A percentile compares a stretch with the other conserved stretches of the same genome.
Evolutionary conservation across 179 eudicot genomes (phyloP).

Genomic region (Patellifolia procumbens): DNA sequence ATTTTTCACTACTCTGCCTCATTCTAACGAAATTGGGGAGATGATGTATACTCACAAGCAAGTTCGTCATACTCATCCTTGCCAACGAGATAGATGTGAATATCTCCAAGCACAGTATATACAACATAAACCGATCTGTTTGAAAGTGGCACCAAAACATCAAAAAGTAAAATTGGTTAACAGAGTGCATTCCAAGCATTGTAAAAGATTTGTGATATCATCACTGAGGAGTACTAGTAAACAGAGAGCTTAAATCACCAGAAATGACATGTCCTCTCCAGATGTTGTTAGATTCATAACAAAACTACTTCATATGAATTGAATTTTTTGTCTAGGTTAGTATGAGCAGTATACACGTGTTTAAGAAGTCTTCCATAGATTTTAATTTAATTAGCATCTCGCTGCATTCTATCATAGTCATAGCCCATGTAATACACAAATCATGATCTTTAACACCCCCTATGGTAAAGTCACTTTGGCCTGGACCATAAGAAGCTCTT

Average conservation of each 20-base stretch:
- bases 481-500: background rate
- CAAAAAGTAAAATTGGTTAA: background rate
- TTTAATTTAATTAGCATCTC: background rate
- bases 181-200: background rate
- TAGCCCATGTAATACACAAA: background rate
- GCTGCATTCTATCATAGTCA: background rate
- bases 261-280: background rate
- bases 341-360: background rate
- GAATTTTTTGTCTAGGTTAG: too few species aligned
- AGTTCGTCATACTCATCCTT: conserved; percentile 99
- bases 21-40: background rate
- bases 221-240: background rate
- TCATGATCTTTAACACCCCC: background rate
- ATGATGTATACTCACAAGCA: conserved; percentile 65
- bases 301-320: background rate
- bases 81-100: conserved; percentile 87
- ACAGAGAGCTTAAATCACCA: background rate
- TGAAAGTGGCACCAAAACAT: conserved; percentile 5
- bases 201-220: background rate
- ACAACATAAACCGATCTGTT: conserved; percentile 92
- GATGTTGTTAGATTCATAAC: background rate
- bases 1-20: too few species aligned
- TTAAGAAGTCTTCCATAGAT: too few species aligned
- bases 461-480: background rate
- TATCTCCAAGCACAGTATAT: conserved; percentile 93